Evolutionary conservation across 768 basidiomycete species (phyloP).

Genomic region (Tulasnella calospora): DNA sequence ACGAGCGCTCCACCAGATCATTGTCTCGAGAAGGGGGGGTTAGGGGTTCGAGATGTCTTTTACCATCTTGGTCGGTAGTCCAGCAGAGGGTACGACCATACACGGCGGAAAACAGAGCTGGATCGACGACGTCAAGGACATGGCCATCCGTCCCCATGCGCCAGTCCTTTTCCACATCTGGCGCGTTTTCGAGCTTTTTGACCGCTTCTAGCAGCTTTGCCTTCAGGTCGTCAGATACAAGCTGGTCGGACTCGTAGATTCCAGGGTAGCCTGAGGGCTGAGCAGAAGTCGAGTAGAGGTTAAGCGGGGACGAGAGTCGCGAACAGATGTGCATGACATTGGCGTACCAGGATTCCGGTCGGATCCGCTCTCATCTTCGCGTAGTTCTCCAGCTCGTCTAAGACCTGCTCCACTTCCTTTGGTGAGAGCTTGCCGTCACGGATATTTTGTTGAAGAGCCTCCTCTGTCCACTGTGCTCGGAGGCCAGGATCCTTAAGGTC

Average conservation of each 20-base stretch:
- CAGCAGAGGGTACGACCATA: neutral
- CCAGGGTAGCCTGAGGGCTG: neutral
- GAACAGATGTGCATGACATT: neutral
- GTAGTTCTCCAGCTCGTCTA: neutral
- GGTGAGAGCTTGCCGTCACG: neutral
- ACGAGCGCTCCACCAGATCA: neutral
- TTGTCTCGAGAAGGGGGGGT: neutral
- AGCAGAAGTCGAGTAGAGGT: neutral
- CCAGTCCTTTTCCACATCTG: neutral
- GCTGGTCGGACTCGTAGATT: neutral
- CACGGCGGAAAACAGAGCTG: neutral
- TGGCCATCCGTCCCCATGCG: neutral
- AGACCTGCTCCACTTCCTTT: neutral
- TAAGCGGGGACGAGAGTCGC: neutral
- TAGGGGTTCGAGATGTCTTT: neutral
- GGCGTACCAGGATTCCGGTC: neutral
- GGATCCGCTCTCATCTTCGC: neutral
- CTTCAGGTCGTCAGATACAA: neutral
- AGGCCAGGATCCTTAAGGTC: constrained; percentile 6
- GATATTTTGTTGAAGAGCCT: neutral
- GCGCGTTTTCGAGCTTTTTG: neutral
- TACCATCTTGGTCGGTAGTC: neutral
- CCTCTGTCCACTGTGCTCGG: neutral
- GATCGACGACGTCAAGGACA: neutral
- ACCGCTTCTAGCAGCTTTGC: neutral